A percentile compares a stretch with the other conserved stretches of the same genome.
phyloP scores from a whole-genome alignment of 2,329 filamentous ascomycete species.

The Ophiostoma ulmi region DNA sequence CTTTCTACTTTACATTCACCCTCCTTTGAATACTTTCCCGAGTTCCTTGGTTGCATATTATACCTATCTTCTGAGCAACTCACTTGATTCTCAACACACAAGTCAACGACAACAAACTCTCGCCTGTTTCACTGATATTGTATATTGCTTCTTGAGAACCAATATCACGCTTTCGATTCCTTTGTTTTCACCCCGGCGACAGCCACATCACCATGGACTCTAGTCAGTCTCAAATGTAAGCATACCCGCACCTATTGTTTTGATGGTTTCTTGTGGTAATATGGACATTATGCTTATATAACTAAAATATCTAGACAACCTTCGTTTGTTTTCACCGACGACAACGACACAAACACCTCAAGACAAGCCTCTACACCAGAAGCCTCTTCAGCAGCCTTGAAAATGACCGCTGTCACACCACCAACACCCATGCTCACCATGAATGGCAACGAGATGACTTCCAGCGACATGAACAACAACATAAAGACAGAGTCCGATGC shows the following conservation, averaged over 20 bases:
- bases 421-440: slow-evolving; percentile 38
- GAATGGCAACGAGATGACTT: slow-evolving; percentile 42
- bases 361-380: background rate
- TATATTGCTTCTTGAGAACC: background rate
- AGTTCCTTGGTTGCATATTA: slow-evolving; percentile 14
- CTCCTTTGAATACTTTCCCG: slow-evolving; percentile 11
- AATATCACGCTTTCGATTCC: background rate
- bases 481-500: slow-evolving; percentile 42
- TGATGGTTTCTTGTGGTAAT: background rate
- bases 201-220: slow-evolving; percentile 44
- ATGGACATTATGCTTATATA: background rate
- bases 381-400: slow-evolving; percentile 24
- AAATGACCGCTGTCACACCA: slow-evolving; percentile 39
- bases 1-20: slow-evolving; percentile 2
- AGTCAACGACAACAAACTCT: background rate
- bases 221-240: slow-evolving; percentile 50
- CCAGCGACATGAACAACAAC: slow-evolving; percentile 41
- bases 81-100: background rate
- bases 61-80: background rate
- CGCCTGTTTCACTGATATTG: background rate
- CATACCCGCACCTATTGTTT: slow-evolving; percentile 6
- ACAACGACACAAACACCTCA: slow-evolving; percentile 32
- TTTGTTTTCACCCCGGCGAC: slow-evolving; percentile 30
- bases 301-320: slow-evolving; percentile 33
- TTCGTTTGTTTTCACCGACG: slow-evolving; percentile 42